These are phyloP conservation scores for Talaromyces islandicus DNA, from an alignment of 2,329 filamentous ascomycete genomes.

Conservation along the genomic window DNA sequence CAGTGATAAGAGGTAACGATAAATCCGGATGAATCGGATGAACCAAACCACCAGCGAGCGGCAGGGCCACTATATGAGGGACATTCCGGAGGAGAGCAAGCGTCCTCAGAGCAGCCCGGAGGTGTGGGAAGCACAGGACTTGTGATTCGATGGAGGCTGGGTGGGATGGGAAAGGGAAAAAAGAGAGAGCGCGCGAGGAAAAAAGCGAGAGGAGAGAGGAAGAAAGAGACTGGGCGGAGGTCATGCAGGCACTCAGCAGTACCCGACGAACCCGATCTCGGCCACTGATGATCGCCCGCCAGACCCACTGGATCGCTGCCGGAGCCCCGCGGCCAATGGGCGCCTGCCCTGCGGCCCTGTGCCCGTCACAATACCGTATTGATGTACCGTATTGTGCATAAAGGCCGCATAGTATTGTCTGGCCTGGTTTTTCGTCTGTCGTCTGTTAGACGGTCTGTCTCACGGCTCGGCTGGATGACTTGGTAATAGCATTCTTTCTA, in stretches of 20 bases:
- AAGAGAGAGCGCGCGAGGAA: background rate
- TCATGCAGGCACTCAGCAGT: background rate
- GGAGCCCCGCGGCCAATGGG: background rate
- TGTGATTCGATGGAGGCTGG: background rate
- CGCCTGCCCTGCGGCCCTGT: background rate
- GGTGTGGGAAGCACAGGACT: background rate
- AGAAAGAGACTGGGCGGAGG: background rate
- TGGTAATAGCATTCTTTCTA: no score
- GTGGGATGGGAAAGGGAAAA: background rate
- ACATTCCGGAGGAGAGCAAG: background rate
- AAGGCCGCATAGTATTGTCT: background rate
- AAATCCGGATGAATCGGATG: conserved; percentile 11
- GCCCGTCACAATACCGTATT: background rate
- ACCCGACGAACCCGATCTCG: background rate
- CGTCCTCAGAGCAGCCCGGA: background rate
- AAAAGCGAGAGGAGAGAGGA: background rate
- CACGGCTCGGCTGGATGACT: no score
- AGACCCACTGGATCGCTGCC: background rate
- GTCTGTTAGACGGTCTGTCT: no score
- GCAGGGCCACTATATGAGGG: conserved; percentile 17
- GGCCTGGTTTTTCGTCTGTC: no score
- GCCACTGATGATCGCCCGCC: background rate
- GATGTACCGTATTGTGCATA: background rate
- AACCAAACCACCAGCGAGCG: conserved; percentile 18
- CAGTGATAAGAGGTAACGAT: conserved; percentile 6